These are phyloP conservation scores for Lasiosphaeris hirsuta DNA, from an alignment of 495 filamentous ascomycete genomes.

Conservation along the genomic window DNA sequence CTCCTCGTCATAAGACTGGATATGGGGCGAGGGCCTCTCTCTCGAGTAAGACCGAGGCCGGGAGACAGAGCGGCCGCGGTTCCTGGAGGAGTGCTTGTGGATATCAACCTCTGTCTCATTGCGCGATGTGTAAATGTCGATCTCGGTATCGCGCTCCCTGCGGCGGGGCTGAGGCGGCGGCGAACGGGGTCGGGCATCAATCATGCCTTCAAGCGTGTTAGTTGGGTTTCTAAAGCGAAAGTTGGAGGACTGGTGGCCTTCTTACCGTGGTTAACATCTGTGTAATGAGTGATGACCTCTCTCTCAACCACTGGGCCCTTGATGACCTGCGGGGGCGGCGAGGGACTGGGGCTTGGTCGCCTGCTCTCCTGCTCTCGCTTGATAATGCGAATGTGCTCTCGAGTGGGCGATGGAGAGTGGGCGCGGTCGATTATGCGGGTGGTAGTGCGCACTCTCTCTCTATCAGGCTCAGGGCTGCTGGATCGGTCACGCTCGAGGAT, in stretches of 20 bases:
- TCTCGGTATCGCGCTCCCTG: constrained; percentile 45
- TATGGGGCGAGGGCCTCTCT: constrained; percentile 30
- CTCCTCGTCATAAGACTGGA: constrained; percentile 37
- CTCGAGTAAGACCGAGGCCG: constrained; percentile 22
- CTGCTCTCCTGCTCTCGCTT: constrained; percentile 41
- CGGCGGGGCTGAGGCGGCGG: constrained; percentile 45
- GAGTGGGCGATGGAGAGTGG: constrained; percentile 42
- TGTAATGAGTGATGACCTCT: constrained; percentile 80
- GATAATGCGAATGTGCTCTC: constrained; percentile 41
- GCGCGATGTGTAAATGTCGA: constrained; percentile 50
- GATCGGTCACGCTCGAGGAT: constrained; percentile 24
- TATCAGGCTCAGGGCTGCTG: constrained; percentile 24
- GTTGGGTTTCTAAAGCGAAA: not conserved
- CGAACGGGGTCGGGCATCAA: constrained; percentile 42
- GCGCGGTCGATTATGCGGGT: constrained; percentile 40
- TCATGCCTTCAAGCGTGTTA: constrained; percentile 34
- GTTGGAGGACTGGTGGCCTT: not conserved
- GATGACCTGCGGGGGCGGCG: constrained; percentile 53
- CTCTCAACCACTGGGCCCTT: constrained; percentile 69
- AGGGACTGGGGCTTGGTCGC: constrained; percentile 41
- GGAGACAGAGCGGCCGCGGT: constrained; percentile 27
- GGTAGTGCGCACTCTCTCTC: constrained; percentile 27
- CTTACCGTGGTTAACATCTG: constrained; percentile 83
- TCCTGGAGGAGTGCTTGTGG: constrained; percentile 29
- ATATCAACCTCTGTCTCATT: constrained; percentile 51